Conservation (phyloP, 495 filamentous ascomycete species). For the Penicillium waksmanii region DNA sequence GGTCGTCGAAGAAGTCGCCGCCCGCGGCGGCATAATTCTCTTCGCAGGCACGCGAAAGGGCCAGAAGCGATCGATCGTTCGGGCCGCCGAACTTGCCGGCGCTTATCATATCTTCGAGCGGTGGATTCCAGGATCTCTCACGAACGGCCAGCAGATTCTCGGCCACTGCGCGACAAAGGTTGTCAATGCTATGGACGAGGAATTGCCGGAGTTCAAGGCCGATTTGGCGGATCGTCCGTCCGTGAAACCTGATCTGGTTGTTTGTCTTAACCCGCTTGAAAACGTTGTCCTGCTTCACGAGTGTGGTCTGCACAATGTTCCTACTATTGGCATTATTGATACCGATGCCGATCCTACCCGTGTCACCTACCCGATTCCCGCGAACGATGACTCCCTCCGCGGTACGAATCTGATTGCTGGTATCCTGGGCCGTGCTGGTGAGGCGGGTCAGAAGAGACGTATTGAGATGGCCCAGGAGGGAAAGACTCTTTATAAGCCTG, state of each 20-base stretch:
- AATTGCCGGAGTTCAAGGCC: slow-evolving; percentile 64
- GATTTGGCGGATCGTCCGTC: slow-evolving; percentile 63
- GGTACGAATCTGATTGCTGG: slow-evolving; percentile 80
- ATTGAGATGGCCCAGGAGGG: slow-evolving; percentile 62
- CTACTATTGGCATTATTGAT: slow-evolving; percentile 93
- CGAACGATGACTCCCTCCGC: slow-evolving; percentile 94
- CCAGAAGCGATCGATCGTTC: slow-evolving; percentile 76
- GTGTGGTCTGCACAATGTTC: slow-evolving; percentile 83
- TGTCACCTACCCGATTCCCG: slow-evolving; percentile 95
- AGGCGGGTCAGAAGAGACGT: slow-evolving; percentile 72
- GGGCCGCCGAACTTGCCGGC: slow-evolving; percentile 74
- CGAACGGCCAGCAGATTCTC: slow-evolving; percentile 89
- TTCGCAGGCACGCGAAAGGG: slow-evolving; percentile 87
- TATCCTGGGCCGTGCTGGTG: slow-evolving; percentile 80
- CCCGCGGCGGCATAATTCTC: slow-evolving; percentile 80
- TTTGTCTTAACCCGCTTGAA: slow-evolving; percentile 90
- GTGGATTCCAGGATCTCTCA: slow-evolving; percentile 92
- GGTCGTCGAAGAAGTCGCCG: slow-evolving; percentile 84
- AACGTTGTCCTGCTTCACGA: slow-evolving; percentile 90
- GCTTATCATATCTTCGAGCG: slow-evolving; percentile 91
- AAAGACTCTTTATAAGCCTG: slow-evolving; percentile 58
- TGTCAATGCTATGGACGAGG: slow-evolving; percentile 70
- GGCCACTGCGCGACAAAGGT: slow-evolving; percentile 65
- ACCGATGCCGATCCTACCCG: slow-evolving; percentile 90
- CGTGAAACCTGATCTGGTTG: slow-evolving; percentile 86